Conservation (phyloP, 257 asterid species). For the Primulina tabacum region DNA sequence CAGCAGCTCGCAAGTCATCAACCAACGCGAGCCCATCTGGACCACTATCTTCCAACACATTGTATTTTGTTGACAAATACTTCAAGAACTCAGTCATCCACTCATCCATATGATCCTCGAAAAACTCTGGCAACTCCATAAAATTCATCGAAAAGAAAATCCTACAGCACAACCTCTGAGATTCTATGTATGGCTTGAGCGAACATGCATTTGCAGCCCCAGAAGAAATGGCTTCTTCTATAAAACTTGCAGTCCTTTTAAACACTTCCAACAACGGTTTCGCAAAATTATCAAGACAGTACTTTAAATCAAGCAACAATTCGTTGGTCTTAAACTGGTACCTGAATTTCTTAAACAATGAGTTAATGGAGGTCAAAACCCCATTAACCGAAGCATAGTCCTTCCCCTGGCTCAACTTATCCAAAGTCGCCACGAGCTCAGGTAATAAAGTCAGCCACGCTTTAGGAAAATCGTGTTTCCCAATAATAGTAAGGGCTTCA, state of each 20-base stretch:
- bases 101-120: conserved; percentile 84
- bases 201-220: conserved; percentile 40
- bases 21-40: conserved; percentile 73
- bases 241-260: conserved; percentile 48
- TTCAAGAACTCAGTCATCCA: conserved; percentile 89
- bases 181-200: conserved; percentile 64
- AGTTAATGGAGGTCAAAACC: conserved; percentile 58
- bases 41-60: conserved; percentile 67
- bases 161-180: conserved; percentile 86
- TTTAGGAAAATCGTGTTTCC: conserved; percentile 77
- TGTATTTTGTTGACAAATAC: conserved; percentile 56
- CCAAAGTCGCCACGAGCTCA: conserved; percentile 60
- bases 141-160: conserved; percentile 74
- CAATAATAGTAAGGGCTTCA: conserved; percentile 75
- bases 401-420: conserved; percentile 49
- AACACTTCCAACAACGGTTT: conserved; percentile 67
- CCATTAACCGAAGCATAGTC: conserved; percentile 86
- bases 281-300: conserved; percentile 80
- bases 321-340: conserved; percentile 69
- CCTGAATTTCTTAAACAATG: conserved; percentile 73
- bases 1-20: conserved; percentile 76
- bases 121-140: conserved; percentile 77
- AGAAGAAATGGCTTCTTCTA: conserved; percentile 50
- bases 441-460: conserved; percentile 77
- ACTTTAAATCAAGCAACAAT: conserved; percentile 68